Conservation (phyloP, 2,329 filamentous ascomycete genomes). For the Huntiella savannae region DNA sequence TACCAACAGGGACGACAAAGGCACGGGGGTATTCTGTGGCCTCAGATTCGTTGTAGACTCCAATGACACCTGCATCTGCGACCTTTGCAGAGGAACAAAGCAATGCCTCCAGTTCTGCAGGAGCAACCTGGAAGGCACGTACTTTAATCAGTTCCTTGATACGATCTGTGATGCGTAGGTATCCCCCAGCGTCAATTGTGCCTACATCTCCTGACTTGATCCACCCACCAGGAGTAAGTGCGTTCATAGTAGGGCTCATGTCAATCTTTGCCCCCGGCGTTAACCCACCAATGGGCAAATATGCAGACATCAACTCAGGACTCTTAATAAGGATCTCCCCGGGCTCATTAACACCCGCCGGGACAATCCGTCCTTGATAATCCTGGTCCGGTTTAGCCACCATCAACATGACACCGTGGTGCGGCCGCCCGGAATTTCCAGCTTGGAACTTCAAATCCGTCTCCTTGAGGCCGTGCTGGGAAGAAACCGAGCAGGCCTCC, state of each 20-base stretch:
- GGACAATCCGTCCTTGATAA: not conserved
- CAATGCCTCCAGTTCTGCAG: conserved; percentile 27
- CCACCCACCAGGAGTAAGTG: conserved; percentile 39
- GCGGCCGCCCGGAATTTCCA: conserved; percentile 46
- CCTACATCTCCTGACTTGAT: conserved; percentile 54
- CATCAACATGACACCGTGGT: conserved; percentile 48
- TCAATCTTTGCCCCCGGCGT: conserved; percentile 15
- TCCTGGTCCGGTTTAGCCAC: conserved; percentile 31
- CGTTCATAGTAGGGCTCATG: conserved; percentile 21
- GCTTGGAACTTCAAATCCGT: conserved; percentile 24
- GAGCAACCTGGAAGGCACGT: conserved; percentile 39
- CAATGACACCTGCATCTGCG: conserved; percentile 48
- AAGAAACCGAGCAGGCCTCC: conserved; percentile 45
- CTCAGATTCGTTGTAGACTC: conserved; percentile 32
- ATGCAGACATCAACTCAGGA: conserved; percentile 47
- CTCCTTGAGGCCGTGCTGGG: conserved; percentile 36
- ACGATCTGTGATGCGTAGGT: conserved; percentile 49
- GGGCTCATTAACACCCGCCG: conserved; percentile 23
- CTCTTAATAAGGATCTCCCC: conserved; percentile 49
- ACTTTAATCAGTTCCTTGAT: conserved; percentile 51
- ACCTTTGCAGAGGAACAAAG: conserved; percentile 24
- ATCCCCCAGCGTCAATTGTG: conserved; percentile 32
- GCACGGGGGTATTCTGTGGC: conserved; percentile 45
- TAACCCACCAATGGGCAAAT: conserved; percentile 38
- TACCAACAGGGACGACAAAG: conserved; percentile 31